A percentile compares a stretch with the other conserved stretches of the same genome.
Conservation (phyloP, 2,329 filamentous ascomycete species). For the Trichoderma sp. region DNA sequence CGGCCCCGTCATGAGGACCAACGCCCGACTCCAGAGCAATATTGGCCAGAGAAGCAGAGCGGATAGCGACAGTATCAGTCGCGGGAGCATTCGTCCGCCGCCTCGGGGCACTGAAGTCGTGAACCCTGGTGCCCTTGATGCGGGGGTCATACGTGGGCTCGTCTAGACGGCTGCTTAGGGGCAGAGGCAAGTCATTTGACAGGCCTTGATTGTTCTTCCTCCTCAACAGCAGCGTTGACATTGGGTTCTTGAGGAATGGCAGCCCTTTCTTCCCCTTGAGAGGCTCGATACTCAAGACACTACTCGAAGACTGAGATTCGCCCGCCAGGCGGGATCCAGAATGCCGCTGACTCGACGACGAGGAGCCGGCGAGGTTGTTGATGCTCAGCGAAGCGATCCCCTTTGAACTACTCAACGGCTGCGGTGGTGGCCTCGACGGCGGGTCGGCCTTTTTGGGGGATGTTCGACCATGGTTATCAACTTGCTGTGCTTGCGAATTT, state of each 20-base stretch:
- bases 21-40: constrained; percentile 30
- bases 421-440: constrained; percentile 37
- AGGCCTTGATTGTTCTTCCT: constrained; percentile 56
- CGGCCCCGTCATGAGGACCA: not conserved
- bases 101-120: constrained; percentile 66
- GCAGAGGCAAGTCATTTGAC: constrained; percentile 48
- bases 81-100: constrained; percentile 42
- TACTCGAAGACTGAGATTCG: constrained; percentile 36
- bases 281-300: constrained; percentile 39
- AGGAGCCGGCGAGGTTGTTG: constrained; percentile 47
- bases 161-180: constrained; percentile 44
- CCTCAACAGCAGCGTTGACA: constrained; percentile 61
- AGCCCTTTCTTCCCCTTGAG: constrained; percentile 56
- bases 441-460: constrained; percentile 41
- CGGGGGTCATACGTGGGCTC: constrained; percentile 62
- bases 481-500: constrained; percentile 38
- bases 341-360: constrained; percentile 47
- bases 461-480: constrained; percentile 25
- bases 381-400: constrained; percentile 51
- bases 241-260: constrained; percentile 61
- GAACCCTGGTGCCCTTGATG: constrained; percentile 64
- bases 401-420: constrained; percentile 38
- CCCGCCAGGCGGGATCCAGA: constrained; percentile 37
- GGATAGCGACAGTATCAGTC: constrained; percentile 29
- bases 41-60: constrained; percentile 29